phyloP scores from a whole-genome alignment of 768 basidiomycete genomes.

The Mycena maculata region DNA sequence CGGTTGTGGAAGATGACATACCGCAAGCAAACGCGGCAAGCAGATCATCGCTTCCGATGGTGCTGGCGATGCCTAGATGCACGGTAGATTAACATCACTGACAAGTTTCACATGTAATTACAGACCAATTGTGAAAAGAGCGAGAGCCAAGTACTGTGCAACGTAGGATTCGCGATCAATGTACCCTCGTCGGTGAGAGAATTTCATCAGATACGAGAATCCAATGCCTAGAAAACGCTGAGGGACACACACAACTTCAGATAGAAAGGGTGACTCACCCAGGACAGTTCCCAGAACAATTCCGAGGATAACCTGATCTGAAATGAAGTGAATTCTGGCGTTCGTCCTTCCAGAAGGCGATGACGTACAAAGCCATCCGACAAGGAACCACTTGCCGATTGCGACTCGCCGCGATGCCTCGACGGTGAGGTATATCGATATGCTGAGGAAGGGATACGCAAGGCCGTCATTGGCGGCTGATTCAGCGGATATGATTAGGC shows the following conservation, averaged over 20 bases:
- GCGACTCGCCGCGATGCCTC: constrained; percentile 73
- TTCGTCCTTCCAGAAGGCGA: constrained; percentile 4
- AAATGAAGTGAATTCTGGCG: neutral
- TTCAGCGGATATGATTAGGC: constrained; percentile 87
- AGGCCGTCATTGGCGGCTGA: constrained; percentile 96
- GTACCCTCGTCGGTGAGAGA: constrained; percentile 68
- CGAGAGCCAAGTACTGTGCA: constrained; percentile 82
- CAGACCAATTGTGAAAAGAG: constrained; percentile 78
- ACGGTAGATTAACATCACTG: no score
- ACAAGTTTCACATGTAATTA: neutral
- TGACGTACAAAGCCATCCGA: constrained; percentile 82
- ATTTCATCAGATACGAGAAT: constrained; percentile 81
- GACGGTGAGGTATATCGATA: constrained; percentile 87
- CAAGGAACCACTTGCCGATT: constrained; percentile 85
- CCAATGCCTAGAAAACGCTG: constrained; percentile 58
- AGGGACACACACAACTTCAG: no score
- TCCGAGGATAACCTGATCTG: constrained; percentile 87
- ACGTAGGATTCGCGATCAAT: constrained; percentile 89
- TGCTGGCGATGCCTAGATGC: constrained; percentile 62
- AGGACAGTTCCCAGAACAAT: no score
- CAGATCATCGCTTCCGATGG: constrained; percentile 88
- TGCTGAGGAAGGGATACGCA: constrained; percentile 90
- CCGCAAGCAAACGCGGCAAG: constrained; percentile 90
- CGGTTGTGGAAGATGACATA: constrained; percentile 38
- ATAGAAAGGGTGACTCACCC: no score